These are phyloP conservation scores for Rosa chinensis DNA, from an alignment of 306 rosid species.

Conservation along the genomic window DNA sequence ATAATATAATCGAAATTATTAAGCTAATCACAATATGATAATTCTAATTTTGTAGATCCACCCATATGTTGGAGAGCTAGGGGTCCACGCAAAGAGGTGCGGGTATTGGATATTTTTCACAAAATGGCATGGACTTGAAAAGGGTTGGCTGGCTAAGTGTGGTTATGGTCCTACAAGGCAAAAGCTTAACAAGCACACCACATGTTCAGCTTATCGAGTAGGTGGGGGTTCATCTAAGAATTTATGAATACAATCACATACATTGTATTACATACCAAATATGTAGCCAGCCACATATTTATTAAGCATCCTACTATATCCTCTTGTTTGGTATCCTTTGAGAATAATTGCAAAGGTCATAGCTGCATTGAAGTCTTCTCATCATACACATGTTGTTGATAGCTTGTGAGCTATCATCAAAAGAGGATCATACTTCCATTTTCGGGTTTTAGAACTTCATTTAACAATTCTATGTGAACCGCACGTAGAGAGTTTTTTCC, in stretches of 20 bases:
- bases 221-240: conserved; percentile 48
- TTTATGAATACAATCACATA: conserved; percentile 7
- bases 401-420: background rate
- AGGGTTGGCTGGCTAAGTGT: conserved; percentile 56
- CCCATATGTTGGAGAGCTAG: background rate
- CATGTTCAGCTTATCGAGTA: conserved; percentile 62
- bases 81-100: conserved; percentile 60
- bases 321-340: background rate
- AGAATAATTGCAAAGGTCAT: background rate
- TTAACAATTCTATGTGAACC: background rate
- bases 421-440: background rate
- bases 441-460: background rate
- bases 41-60: too few species aligned
- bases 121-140: conserved; percentile 7
- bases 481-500: background rate
- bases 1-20: too few species aligned
- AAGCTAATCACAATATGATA: too few species aligned
- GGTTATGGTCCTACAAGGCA: conserved; percentile 69
- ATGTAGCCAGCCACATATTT: background rate
- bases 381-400: background rate
- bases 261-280: background rate
- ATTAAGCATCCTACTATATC: background rate
- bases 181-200: conserved; percentile 68
- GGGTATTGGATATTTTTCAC: conserved; percentile 51
- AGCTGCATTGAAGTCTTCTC: background rate